phyloP scores from a whole-genome alignment of 352 stramenopile species.

The Phytophthora multivora region DNA sequence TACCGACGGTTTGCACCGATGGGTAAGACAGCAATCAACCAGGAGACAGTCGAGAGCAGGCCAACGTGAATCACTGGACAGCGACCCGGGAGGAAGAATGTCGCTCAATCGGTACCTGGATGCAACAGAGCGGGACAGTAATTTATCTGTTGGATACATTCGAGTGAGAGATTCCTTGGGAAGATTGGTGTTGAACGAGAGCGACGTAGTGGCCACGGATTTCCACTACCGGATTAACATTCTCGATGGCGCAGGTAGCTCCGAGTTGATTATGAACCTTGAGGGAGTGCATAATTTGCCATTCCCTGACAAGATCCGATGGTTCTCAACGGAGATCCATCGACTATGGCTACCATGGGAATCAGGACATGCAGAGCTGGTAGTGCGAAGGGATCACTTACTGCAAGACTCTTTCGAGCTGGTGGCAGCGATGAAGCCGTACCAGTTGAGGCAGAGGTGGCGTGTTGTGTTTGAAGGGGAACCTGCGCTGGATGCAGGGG shows the following conservation, averaged over 20 bases:
- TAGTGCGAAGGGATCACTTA: slow-evolving; percentile 80
- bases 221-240: slow-evolving; percentile 88
- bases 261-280: slow-evolving; percentile 86
- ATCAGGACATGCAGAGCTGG: slow-evolving; percentile 76
- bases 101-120: slow-evolving; percentile 52
- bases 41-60: slow-evolving; percentile 16
- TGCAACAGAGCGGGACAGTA: slow-evolving; percentile 63
- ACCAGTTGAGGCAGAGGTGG: slow-evolving; percentile 84
- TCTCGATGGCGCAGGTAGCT: slow-evolving; percentile 64
- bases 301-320: slow-evolving; percentile 78
- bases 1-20: slow-evolving; percentile 72
- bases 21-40: slow-evolving; percentile 53
- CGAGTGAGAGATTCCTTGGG: slow-evolving; percentile 76
- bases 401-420: slow-evolving; percentile 88
- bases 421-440: slow-evolving; percentile 77
- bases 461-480: slow-evolving; percentile 88
- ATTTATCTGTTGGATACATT: slow-evolving; percentile 77
- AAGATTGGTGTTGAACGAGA: slow-evolving; percentile 79
- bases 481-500: slow-evolving; percentile 84
- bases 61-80: slow-evolving; percentile 59
- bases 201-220: slow-evolving; percentile 74
- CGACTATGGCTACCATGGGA: slow-evolving; percentile 85
- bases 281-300: slow-evolving; percentile 79
- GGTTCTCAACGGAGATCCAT: slow-evolving; percentile 86
- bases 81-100: slow-evolving; percentile 43